Evolutionary conservation across 306 rosid genomes (phyloP).

Genomic region (Trifolium repens): DNA sequence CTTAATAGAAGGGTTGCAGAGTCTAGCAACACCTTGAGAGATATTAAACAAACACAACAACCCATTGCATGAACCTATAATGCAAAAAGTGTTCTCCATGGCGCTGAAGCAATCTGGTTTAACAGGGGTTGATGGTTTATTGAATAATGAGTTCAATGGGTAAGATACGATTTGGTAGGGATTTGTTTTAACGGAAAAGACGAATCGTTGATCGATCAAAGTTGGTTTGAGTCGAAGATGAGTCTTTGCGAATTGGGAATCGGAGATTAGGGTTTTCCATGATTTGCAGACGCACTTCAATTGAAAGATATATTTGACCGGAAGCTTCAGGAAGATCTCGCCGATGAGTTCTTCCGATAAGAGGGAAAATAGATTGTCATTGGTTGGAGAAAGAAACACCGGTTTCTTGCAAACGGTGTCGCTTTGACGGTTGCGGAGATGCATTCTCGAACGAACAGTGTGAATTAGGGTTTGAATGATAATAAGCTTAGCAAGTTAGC

Average conservation of each 20-base stretch:
- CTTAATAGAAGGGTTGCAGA: constrained; percentile 35
- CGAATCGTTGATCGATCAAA: background rate
- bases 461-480: too few relatives aligned
- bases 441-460: too few relatives aligned
- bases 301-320: background rate
- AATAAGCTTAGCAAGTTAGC: too few relatives aligned
- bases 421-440: too few relatives aligned
- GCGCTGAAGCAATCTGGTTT: background rate
- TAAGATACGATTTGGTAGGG: background rate
- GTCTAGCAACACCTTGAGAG: background rate
- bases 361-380: too few relatives aligned
- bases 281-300: constrained; percentile 23
- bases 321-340: constrained; percentile 32
- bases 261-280: constrained; percentile 38
- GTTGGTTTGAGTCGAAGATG: background rate
- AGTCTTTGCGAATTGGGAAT: constrained; percentile 21
- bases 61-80: constrained; percentile 41
- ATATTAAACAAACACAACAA: background rate
- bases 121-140: background rate
- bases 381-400: too few relatives aligned
- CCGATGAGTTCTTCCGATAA: background rate
- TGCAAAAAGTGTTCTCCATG: background rate
- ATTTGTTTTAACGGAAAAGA: background rate
- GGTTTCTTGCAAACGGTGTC: too few relatives aligned
- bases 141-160: background rate